phyloP scores from a whole-genome alignment of 1,284 basidiomycete genomes.

The Coniferiporia weirii region DNA sequence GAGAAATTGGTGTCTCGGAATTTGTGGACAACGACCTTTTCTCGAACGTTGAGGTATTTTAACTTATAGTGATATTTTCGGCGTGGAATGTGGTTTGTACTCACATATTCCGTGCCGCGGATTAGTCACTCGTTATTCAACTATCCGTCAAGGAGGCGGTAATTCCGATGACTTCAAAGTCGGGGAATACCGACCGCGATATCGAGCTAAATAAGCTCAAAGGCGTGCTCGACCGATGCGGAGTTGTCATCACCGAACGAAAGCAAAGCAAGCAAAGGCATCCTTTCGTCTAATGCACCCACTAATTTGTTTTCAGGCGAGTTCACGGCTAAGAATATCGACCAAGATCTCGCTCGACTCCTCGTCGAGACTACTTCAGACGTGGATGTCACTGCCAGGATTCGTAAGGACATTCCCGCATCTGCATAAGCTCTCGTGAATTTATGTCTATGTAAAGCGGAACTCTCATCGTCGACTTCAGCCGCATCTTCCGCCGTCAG shows the following conservation, averaged over 20 bases:
- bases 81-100: constrained; percentile 70
- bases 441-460: constrained; percentile 42
- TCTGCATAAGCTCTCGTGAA: neutral
- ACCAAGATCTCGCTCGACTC: constrained; percentile 82
- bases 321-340: constrained; percentile 76
- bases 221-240: constrained; percentile 84
- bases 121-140: constrained; percentile 89
- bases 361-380: constrained; percentile 44
- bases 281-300: neutral
- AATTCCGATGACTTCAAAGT: constrained; percentile 60
- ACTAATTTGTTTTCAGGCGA: constrained; percentile 52
- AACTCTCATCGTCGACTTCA: constrained; percentile 62
- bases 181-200: constrained; percentile 72
- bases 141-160: constrained; percentile 94
- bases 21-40: constrained; percentile 95
- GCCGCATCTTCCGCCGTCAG: constrained; percentile 76
- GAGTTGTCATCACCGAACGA: constrained; percentile 85
- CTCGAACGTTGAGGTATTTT: constrained; percentile 85
- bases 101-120: neutral
- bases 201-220: constrained; percentile 83
- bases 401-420: constrained; percentile 35
- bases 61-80: constrained; percentile 45
- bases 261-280: constrained; percentile 62
- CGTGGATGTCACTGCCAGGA: constrained; percentile 42
- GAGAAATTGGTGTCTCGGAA: constrained; percentile 76